A percentile compares a stretch with the other conserved stretches of the same genome.
Evolutionary conservation across 306 rosid genomes (phyloP).

Genomic region (Cucumis melo): DNA sequence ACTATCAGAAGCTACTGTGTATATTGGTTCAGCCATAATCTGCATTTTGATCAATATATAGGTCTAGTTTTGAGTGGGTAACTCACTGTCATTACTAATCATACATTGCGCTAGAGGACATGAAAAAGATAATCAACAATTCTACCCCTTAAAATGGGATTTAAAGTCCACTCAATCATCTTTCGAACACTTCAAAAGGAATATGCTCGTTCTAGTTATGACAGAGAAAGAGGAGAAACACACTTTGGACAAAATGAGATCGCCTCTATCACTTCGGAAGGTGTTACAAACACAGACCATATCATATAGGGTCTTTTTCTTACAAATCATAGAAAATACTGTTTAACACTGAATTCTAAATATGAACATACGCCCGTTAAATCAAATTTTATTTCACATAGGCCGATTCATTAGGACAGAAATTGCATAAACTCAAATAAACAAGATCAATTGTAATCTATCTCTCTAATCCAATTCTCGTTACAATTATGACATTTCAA

Average conservation of each 20-base stretch:
- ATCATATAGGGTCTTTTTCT: not conserved
- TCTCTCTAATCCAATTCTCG: not conserved
- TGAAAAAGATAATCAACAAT: not conserved
- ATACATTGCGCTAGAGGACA: not conserved
- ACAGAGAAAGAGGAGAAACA: not conserved
- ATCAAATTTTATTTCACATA: not conserved
- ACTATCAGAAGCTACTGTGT: conserved; percentile 77
- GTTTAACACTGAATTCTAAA: not conserved
- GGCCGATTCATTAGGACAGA: not conserved
- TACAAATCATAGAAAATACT: not conserved
- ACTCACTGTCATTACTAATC: not conserved
- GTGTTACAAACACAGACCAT: not conserved
- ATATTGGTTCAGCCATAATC: conserved; percentile 71
- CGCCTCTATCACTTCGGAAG: not conserved
- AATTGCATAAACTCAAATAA: not conserved
- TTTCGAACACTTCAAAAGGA: not conserved
- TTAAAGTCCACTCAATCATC: not conserved
- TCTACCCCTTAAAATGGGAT: not conserved
- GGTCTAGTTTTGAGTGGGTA: not conserved
- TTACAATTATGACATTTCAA: not conserved
- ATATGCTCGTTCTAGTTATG: not conserved
- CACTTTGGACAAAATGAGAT: not conserved
- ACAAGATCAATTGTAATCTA: not conserved
- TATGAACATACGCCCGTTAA: not conserved
- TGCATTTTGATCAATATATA: conserved; percentile 15